Percentiles rank a stretch among this genome's conserved stretches.
phyloP scores from a whole-genome alignment of 176 grass and related monocot genomes.

The Oryza glumipatula region DNA sequence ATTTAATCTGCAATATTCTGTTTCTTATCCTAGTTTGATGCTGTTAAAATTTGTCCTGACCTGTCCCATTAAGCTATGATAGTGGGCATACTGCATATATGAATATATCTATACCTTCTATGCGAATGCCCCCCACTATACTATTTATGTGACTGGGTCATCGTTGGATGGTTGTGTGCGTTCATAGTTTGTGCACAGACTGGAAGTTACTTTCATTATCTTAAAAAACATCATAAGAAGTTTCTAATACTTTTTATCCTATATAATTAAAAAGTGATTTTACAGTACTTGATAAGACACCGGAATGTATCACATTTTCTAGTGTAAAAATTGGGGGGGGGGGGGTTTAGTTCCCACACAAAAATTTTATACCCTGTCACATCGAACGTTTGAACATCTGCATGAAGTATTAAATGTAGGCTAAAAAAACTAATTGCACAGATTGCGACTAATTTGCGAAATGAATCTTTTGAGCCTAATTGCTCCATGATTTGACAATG shows the following conservation, averaged over 20 bases:
- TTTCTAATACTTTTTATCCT: neutral
- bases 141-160: neutral
- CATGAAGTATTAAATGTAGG: no score
- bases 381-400: no score
- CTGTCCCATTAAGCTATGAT: slow-evolving; percentile 16
- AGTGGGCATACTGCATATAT: neutral
- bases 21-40: slow-evolving; percentile 17
- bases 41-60: neutral
- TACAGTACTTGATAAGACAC: no score
- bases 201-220: neutral
- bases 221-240: neutral
- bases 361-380: no score
- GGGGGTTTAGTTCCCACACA: no score
- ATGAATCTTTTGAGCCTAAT: no score
- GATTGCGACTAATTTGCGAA: no score
- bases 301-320: no score
- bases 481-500: no score
- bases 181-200: neutral
- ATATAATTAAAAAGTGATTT: neutral
- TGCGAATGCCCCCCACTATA: neutral
- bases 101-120: neutral
- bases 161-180: neutral
- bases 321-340: no score
- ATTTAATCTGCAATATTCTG: neutral
- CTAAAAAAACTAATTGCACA: no score